Conservation (phyloP, 139 green algal genomes). For the Chlamydomonas sp. region DNA sequence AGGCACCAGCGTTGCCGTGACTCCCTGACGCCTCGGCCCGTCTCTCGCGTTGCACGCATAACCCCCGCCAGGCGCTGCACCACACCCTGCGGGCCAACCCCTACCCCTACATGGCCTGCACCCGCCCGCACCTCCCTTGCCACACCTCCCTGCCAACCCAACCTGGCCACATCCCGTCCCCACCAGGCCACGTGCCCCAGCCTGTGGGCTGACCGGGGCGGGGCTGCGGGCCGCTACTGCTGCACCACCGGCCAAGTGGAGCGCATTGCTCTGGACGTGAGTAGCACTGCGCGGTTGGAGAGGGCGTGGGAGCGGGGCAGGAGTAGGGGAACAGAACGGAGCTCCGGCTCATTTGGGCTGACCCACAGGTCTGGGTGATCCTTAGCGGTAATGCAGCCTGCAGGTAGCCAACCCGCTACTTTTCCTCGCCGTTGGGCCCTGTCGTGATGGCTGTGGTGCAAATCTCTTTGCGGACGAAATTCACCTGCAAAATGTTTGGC, state of each 20-base stretch:
- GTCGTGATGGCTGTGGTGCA: neutral
- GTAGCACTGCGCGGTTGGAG: neutral
- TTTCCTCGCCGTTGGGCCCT: neutral
- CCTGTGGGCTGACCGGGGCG: conserved; percentile 64
- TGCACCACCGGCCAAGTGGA: conserved; percentile 86
- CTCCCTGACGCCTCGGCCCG: neutral
- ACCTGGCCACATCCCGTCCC: no score
- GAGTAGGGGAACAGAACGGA: no score
- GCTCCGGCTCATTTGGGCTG: neutral
- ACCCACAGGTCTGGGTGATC: neutral
- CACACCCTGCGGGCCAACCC: neutral
- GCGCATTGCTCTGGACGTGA: conserved; percentile 67
- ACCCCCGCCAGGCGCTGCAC: neutral
- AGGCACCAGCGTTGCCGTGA: neutral
- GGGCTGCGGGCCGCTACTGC: conserved; percentile 64
- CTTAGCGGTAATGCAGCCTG: neutral
- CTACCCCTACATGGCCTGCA: neutral
- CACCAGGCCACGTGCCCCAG: conserved; percentile 66
- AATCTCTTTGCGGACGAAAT: neutral
- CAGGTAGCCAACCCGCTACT: neutral
- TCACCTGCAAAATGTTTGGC: neutral
- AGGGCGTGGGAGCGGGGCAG: no score
- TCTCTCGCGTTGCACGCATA: neutral
- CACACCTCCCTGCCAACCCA: neutral
- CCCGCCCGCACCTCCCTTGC: neutral